Evolutionary conservation across 179 eudicot genomes (phyloP).

Genomic region (Silene vulgaris): DNA sequence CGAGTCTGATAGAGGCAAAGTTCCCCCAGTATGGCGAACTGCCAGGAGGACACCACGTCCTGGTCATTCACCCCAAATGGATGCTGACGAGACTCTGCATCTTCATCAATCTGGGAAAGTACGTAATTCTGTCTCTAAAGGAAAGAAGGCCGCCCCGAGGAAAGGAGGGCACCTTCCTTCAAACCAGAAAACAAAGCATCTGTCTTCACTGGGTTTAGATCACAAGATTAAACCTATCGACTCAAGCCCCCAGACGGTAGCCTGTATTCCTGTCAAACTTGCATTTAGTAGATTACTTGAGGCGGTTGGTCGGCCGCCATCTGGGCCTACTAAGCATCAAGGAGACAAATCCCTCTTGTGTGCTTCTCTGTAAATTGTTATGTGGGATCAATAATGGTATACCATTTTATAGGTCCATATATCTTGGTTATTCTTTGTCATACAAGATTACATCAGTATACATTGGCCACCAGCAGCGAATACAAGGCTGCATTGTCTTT

Average conservation of each 20-base stretch:
- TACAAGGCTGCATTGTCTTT: slow-evolving; percentile 6
- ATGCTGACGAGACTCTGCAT: slow-evolving; percentile 31
- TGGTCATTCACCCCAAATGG: slow-evolving; percentile 38
- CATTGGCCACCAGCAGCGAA: slow-evolving; percentile 10
- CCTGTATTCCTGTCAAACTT: slow-evolving; percentile 84
- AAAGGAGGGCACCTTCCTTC: slow-evolving; percentile 41
- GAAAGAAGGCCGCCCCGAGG: slow-evolving; percentile 39
- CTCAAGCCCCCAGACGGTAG: slow-evolving; percentile 46
- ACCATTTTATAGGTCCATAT: slow-evolving; percentile 14
- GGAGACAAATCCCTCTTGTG: slow-evolving; percentile 32
- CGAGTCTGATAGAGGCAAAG: slow-evolving; percentile 35
- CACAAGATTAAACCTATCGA: slow-evolving; percentile 51
- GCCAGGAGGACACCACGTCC: slow-evolving; percentile 81
- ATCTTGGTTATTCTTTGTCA: slow-evolving; percentile 11
- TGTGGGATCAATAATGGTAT: slow-evolving; percentile 17
- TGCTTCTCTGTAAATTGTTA: slow-evolving; percentile 51
- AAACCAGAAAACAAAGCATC: slow-evolving; percentile 52
- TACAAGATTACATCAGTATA: slow-evolving; percentile 10
- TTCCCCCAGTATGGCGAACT: slow-evolving; percentile 63
- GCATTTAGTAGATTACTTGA: slow-evolving; percentile 84
- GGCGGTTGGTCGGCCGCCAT: slow-evolving; percentile 59
- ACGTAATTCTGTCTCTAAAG: slow-evolving; percentile 29
- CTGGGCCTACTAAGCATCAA: slow-evolving; percentile 38
- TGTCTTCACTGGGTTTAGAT: slow-evolving; percentile 58
- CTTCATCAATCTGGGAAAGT: slow-evolving; percentile 39